These are phyloP conservation scores for Erythrophleum fordii DNA, from an alignment of 306 rosid genomes.

Conservation along the genomic window DNA sequence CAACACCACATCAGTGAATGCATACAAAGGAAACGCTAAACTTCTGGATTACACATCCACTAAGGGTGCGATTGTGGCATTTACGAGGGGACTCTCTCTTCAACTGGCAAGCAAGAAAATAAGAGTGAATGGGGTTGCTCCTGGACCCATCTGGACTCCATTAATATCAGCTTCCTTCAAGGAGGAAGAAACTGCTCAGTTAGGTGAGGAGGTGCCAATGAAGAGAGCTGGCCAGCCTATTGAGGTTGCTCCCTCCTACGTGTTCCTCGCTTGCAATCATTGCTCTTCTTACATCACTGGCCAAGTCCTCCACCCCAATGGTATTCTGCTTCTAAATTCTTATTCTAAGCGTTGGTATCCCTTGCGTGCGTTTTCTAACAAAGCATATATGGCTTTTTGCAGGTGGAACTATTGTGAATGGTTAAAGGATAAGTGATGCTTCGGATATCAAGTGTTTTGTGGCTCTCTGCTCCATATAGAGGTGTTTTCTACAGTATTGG, in stretches of 20 bases:
- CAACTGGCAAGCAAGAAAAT: slow-evolving; percentile 63
- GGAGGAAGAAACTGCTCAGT: slow-evolving; percentile 54
- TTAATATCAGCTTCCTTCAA: slow-evolving; percentile 60
- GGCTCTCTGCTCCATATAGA: background rate
- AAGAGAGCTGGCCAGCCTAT: slow-evolving; percentile 81
- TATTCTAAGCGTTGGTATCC: no score
- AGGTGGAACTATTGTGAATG: slow-evolving; percentile 75
- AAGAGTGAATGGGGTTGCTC: slow-evolving; percentile 85
- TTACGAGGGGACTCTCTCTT: slow-evolving; percentile 71
- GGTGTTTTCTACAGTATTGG: background rate
- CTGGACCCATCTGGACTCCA: slow-evolving; percentile 91
- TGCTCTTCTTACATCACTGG: slow-evolving; percentile 77
- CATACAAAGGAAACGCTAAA: slow-evolving; percentile 61
- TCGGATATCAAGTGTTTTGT: background rate
- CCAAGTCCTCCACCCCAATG: slow-evolving; percentile 88
- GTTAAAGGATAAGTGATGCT: slow-evolving; percentile 34
- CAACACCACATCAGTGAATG: slow-evolving; percentile 75
- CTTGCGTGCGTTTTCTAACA: background rate
- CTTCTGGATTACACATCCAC: slow-evolving; percentile 75
- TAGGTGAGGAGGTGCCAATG: slow-evolving; percentile 70
- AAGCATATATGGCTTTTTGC: slow-evolving; percentile 21
- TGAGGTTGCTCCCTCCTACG: slow-evolving; percentile 77
- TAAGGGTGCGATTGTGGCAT: slow-evolving; percentile 80
- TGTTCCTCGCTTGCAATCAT: slow-evolving; percentile 77
- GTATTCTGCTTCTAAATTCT: slow-evolving; percentile 34